Evolutionary conservation across 108 stramenopile genomes (phyloP), one percentile per base, ranked within the genome.

Genomic region (Schizochytrium sp.): DNA sequence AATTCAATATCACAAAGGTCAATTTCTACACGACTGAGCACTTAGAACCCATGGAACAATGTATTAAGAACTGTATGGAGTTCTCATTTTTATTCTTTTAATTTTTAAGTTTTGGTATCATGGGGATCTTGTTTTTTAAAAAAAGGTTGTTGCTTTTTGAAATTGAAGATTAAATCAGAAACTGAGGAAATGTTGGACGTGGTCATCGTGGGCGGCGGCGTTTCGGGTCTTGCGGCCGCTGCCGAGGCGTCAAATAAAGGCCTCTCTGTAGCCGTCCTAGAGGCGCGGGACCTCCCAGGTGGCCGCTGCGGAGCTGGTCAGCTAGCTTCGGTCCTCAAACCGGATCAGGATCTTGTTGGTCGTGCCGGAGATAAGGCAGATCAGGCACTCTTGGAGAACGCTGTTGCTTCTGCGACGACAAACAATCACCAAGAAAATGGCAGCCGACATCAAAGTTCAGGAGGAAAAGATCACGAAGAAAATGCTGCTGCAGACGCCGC

Each of bases 121-220:
- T 28, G 28, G 28, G 28, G 28, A 28, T 28, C 28, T 28, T 28
- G 28, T 28, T 28, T 28, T 28, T 28, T 28, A 28, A 28, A 28
- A 28, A 28, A 28, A 28, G 28, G 28, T 28, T 28, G 28, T 28
- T 28, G 28, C 28, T 28, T 28, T 28, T 28, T 28, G 28, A 28
- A 28, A 28, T 28, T 28, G 28, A 28, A 28, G 28, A 28, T 28
- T 28, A 28, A 28, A 28, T 28, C 28, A 28, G 28, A 28, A 28
- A 28, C 28, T 28, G 28, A 28, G 28, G 28, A 28, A 28, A 28
- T 28, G 28, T 28, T 15, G 76, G 76, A 83, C 76, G 50, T 40
- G 76, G 45, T 83, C 17, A 53, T 83, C 28, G 53, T 83, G 17
- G 76, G 76, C 76, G 76, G 50, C 53, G 76, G 76, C 53, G 50